Percentiles rank a stretch among this genome's conserved stretches.
Evolutionary conservation across 73 alveolate genomes (phyloP).

Genomic region (Paramecium sonneborni): DNA sequence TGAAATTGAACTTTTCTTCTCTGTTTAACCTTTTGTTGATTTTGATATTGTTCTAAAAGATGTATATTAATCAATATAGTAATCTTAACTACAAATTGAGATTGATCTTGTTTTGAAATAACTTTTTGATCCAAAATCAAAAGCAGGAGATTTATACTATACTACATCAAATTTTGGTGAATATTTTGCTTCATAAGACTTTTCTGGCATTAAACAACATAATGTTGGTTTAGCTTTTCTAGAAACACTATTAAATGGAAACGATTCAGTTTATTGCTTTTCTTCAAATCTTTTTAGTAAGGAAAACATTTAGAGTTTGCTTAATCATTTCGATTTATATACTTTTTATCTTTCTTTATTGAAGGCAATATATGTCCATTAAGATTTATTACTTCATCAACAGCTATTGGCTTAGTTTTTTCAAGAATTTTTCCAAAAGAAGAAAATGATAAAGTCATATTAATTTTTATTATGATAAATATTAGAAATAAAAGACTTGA

Average conservation of each 20-base stretch:
- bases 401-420: conserved; percentile 29
- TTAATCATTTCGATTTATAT: neutral
- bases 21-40: neutral
- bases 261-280: neutral
- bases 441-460: conserved; percentile 18
- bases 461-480: conserved; percentile 25
- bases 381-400: conserved; percentile 7
- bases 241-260: neutral
- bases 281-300: neutral
- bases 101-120: neutral
- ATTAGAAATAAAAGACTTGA: conserved; percentile 27
- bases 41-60: neutral
- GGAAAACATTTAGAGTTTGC: conserved; percentile 3
- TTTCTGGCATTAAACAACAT: neutral
- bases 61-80: neutral
- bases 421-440: conserved; percentile 31
- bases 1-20: neutral
- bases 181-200: conserved; percentile 37
- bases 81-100: neutral
- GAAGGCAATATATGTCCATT: neutral
- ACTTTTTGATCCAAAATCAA: neutral
- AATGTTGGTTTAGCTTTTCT: neutral
- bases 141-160: neutral
- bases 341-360: neutral
- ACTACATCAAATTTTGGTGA: conserved; percentile 27